phyloP scores from a whole-genome alignment of 352 stramenopile genomes.

The Globisporangium polare region DNA sequence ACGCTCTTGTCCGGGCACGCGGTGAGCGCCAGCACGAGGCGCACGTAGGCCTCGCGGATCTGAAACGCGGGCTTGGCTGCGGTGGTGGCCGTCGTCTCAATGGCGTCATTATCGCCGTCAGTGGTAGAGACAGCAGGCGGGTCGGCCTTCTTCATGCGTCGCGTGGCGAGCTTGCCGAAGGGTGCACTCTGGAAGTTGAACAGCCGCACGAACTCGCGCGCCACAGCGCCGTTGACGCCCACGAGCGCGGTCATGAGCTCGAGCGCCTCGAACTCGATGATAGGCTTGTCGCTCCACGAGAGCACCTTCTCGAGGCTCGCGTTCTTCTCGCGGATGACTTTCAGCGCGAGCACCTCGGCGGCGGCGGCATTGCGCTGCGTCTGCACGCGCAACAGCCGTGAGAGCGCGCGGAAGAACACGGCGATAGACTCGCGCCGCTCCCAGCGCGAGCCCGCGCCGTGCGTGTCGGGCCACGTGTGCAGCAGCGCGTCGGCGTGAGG shows the following conservation, averaged over 20 bases:
- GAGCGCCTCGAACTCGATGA: conserved; percentile 71
- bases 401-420: conserved; percentile 54
- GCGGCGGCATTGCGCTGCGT: conserved; percentile 21
- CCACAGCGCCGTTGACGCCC: conserved; percentile 30
- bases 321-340: conserved; percentile 66
- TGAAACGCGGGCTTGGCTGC: conserved; percentile 41
- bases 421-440: conserved; percentile 66
- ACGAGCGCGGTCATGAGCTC: conserved; percentile 50
- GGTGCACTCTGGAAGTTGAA: conserved; percentile 73
- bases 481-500: conserved; percentile 55
- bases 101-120: neutral
- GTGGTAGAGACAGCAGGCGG: neutral
- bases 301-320: conserved; percentile 64
- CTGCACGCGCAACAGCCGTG: conserved; percentile 38
- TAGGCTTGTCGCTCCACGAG: conserved; percentile 83
- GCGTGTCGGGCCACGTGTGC: conserved; percentile 58
- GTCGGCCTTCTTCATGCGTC: conserved; percentile 58
- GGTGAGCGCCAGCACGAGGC: conserved; percentile 56
- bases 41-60: conserved; percentile 61
- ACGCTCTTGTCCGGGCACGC: conserved; percentile 71
- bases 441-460: conserved; percentile 48
- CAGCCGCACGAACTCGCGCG: conserved; percentile 69
- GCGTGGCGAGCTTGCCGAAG: conserved; percentile 55
- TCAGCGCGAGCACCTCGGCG: conserved; percentile 60
- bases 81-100: neutral